phyloP scores from a whole-genome alignment of 345 rosid species.

The Lumnitzera littorea region DNA sequence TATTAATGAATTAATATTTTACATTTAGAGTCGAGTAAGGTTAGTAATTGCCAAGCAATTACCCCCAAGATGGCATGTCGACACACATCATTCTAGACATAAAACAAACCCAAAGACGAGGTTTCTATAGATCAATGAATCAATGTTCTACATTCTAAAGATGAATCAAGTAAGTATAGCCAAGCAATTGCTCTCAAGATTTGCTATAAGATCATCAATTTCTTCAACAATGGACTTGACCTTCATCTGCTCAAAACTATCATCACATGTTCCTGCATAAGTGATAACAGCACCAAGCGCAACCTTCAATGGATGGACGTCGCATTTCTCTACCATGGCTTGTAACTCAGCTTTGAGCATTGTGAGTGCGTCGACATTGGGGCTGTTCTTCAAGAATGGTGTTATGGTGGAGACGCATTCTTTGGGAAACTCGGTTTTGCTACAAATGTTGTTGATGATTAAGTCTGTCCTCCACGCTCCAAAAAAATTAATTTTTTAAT shows the following conservation, averaged over 20 bases:
- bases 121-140: no score
- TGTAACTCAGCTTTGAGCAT: background rate
- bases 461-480: no score
- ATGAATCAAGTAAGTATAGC: no score
- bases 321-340: background rate
- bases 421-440: background rate
- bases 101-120: no score
- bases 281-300: slow-evolving; percentile 15
- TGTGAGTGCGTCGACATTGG: background rate
- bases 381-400: background rate
- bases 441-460: background rate
- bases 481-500: no score
- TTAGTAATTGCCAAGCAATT: no score
- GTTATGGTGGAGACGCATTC: slow-evolving; percentile 1
- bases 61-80: background rate
- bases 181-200: no score
- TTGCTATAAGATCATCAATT: background rate
- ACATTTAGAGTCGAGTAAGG: background rate
- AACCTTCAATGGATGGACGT: slow-evolving; percentile 5
- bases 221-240: background rate
- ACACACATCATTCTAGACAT: no score
- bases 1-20: no score
- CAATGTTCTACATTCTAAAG: no score
- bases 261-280: slow-evolving; percentile 9
- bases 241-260: background rate